Evolutionary conservation across 2,329 filamentous ascomycete species (phyloP).

Genomic region (Verticillium klebahnii): DNA sequence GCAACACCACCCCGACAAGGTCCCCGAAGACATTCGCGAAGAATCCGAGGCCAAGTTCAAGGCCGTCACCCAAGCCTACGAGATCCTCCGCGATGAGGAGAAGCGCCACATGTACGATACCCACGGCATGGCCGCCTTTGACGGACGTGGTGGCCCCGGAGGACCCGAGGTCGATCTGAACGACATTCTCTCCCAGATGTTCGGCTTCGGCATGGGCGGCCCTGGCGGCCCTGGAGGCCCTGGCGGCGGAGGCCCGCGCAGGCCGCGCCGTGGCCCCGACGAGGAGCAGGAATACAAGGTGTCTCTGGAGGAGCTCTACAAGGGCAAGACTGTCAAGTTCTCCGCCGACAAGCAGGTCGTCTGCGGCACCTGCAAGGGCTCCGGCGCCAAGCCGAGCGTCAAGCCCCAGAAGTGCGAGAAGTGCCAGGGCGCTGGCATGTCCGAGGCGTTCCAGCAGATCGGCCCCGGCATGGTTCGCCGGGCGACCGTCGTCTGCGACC

Average conservation of each 20-base stretch:
- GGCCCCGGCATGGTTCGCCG: conserved; percentile 84
- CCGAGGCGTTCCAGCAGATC: conserved; percentile 74
- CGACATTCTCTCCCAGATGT: conserved; percentile 92
- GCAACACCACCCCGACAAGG: conserved; percentile 92
- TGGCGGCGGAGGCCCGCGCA: conserved; percentile 49
- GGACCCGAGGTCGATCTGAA: conserved; percentile 79
- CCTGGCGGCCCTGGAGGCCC: conserved; percentile 36
- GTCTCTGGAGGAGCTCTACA: conserved; percentile 91
- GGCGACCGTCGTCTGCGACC: conserved; percentile 72
- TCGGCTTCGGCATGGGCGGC: conserved; percentile 67
- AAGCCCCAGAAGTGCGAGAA: conserved; percentile 78
- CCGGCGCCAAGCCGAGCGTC: conserved; percentile 86
- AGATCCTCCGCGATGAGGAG: conserved; percentile 94
- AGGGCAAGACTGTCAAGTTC: conserved; percentile 97
- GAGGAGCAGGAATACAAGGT: conserved; percentile 92
- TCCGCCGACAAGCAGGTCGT: conserved; percentile 91
- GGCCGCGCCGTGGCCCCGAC: conserved; percentile 68
- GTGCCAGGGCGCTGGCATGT: conserved; percentile 76
- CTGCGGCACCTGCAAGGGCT: conserved; percentile 82
- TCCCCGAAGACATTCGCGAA: conserved; percentile 76
- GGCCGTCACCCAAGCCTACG: conserved; percentile 86
- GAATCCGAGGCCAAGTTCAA: conserved; percentile 93
- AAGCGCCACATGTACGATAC: conserved; percentile 89
- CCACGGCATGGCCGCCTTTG: conserved; percentile 94
- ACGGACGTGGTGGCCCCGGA: conserved; percentile 62